Evolutionary conservation across 164 flowering plant genomes (phyloP), one percentile per base, ranked within the genome.

Genomic region (Liquidambar formosana): DNA sequence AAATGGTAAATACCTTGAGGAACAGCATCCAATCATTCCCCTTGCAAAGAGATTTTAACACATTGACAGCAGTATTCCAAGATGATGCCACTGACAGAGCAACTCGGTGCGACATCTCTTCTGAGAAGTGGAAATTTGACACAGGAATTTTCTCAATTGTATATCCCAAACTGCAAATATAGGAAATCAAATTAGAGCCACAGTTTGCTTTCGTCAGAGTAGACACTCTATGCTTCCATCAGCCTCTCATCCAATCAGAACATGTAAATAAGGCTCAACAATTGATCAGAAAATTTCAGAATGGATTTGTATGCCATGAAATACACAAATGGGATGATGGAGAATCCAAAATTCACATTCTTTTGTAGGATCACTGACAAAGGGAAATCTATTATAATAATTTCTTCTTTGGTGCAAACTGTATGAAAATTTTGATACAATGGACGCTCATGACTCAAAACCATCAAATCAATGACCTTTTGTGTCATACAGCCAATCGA

Each of bases 1-100:
- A 14, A 70, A 54, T 3, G 14, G 27, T 15, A 41, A 25, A 45
- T 72, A 90, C 99, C 97, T 91, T 91, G 46, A 88, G 63, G 65
- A 91, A 95, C 3, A 95, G 77, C 38, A 43, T 60, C 87, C 89
- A 84, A 60, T 93, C 92, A 73, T 83, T 79, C 49, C 98, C 99
- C 66, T 64, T 83, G 86, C 86, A 90, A 76, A 95, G 82, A 64
- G 85, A 82, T 72, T 78, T 85, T 63, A 91, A 74, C 71, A 66
- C 69, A 48, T 67, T 63, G 49, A 86, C 83, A 47, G 84, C 72
- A 46, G 77, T 49, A 66, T 93, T 95, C 98, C 96, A 95, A 54
- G 75, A 66, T 23, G 91, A 87, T 45, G 78, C 85, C 22, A 79
- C 76, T 28, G 83, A 74, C 8, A 66, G 41, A 78, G 97, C 89